Evolutionary conservation across 805 yeast genomes (phyloP).

Genomic region (Metschnikowia matae): DNA sequence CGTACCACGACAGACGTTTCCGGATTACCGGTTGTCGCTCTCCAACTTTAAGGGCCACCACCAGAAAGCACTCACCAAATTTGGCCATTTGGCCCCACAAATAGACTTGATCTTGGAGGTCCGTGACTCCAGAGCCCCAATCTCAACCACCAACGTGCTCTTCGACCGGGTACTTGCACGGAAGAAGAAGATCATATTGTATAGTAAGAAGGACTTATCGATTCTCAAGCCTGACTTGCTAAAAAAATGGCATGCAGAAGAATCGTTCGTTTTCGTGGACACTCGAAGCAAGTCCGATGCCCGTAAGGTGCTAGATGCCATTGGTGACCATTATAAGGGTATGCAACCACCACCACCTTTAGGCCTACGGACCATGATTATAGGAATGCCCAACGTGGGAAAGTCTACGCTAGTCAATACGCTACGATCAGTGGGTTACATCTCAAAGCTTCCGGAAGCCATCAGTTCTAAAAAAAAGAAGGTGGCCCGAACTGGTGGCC

Average conservation of each 20-base stretch:
- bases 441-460: slow-evolving; percentile 18
- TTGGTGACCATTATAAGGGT: slow-evolving; percentile 41
- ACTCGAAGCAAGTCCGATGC: slow-evolving; percentile 51
- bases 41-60: slow-evolving; percentile 93
- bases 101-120: slow-evolving; percentile 80
- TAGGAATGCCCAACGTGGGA: slow-evolving; percentile 98
- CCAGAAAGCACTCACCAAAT: slow-evolving; percentile 63
- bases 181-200: slow-evolving; percentile 58
- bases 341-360: slow-evolving; percentile 75
- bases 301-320: slow-evolving; percentile 43
- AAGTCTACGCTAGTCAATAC: slow-evolving; percentile 84
- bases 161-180: slow-evolving; percentile 61
- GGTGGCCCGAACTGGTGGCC: slow-evolving; percentile 81
- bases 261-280: slow-evolving; percentile 49
- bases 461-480: slow-evolving; percentile 43
- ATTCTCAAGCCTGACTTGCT: slow-evolving; percentile 35
- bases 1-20: slow-evolving; percentile 68
- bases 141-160: slow-evolving; percentile 76
- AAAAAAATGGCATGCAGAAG: slow-evolving; percentile 34
- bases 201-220: slow-evolving; percentile 71
- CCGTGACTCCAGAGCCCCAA: slow-evolving; percentile 86
- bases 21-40: slow-evolving; percentile 61
- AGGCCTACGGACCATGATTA: slow-evolving; percentile 71
- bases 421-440: slow-evolving; percentile 46
- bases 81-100: slow-evolving; percentile 70